phyloP scores from a whole-genome alignment of 805 yeast genomes.

The Lipomyces spencermartinsiae region DNA sequence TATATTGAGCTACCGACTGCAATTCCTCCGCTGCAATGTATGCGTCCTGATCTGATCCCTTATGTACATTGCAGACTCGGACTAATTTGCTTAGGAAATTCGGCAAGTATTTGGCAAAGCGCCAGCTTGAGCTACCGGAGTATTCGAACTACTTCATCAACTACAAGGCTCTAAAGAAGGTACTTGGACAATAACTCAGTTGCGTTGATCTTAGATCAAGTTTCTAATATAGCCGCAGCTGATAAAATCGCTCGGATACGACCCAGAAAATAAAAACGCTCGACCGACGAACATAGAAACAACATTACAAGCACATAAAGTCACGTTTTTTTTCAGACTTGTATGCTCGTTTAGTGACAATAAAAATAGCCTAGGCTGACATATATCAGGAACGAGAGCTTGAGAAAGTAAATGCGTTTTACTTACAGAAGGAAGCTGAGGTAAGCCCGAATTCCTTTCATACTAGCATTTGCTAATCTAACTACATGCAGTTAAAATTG shows the following conservation, averaged over 20 bases:
- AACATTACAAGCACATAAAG: conserved; percentile 83
- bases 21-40: neutral
- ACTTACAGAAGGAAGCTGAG: conserved; percentile 88
- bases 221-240: conserved; percentile 47
- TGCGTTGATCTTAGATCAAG: neutral
- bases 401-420: conserved; percentile 93
- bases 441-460: neutral
- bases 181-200: conserved; percentile 10
- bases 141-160: conserved; percentile 92
- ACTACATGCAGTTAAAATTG: conserved; percentile 56
- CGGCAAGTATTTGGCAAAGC: conserved; percentile 92
- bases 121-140: conserved; percentile 94
- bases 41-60: neutral
- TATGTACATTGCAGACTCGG: neutral
- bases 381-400: conserved; percentile 91
- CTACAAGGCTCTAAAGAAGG: conserved; percentile 88
- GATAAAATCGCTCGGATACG: conserved; percentile 76
- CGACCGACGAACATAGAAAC: conserved; percentile 51
- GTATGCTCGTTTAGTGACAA: conserved; percentile 93
- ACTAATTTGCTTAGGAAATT: conserved; percentile 69
- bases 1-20: neutral
- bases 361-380: conserved; percentile 80
- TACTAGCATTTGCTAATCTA: neutral
- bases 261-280: conserved; percentile 43
- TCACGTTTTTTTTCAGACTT: conserved; percentile 82